Base-by-base conservation (phyloP, 202 grass and related monocot genomes). In the Hordeum pubiflorum region DNA sequence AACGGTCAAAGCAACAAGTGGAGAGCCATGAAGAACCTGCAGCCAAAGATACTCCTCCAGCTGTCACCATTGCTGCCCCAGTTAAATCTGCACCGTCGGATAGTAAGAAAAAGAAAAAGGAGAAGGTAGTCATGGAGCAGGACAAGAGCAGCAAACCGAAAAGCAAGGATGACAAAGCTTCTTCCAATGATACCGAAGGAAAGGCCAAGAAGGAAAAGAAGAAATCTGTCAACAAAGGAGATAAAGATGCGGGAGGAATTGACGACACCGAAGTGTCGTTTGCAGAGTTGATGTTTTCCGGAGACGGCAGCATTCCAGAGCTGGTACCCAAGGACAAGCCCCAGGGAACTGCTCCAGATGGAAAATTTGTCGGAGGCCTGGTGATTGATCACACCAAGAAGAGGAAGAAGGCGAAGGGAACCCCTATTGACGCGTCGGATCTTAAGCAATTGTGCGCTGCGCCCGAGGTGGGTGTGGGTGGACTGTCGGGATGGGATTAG, bases 301-400 rank as follows among this genome's bases (percentile, higher is more conserved):
- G 80, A 68, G 60, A 33, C 38, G 56, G 56, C 13, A 52, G 61
- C 58, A n/a, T 15, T 69, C 69, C 73, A 83, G 79, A 88, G 41
- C 59, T 54, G 4, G 50, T 24, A 3, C 12, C 37, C 55, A 83
- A 84, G 66, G 81, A 57, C 56, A 84, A 74, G 73, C 27, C 39
- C 29, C 75, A 65, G 37, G 81, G 69, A 91, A 79, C 22, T n/a
- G 75, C 60, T 54, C 15, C 36, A 1, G 76, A 82, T 41, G 79
- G 70, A 10, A 89, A 91, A 38, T 72, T 72, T 43, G 24, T 72
- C 8, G 84, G 56, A 34, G 89, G 70, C 18, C 69, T 97, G 50
- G 89, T 92, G 29, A 74, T 97, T 52, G 86, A 97, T 87, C 87
- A 94, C 86, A 84, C 77, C 23, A 97, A 91, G 79, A 97, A 83